phyloP scores from a whole-genome alignment of 768 basidiomycete species.

The Leccinum broughii region DNA sequence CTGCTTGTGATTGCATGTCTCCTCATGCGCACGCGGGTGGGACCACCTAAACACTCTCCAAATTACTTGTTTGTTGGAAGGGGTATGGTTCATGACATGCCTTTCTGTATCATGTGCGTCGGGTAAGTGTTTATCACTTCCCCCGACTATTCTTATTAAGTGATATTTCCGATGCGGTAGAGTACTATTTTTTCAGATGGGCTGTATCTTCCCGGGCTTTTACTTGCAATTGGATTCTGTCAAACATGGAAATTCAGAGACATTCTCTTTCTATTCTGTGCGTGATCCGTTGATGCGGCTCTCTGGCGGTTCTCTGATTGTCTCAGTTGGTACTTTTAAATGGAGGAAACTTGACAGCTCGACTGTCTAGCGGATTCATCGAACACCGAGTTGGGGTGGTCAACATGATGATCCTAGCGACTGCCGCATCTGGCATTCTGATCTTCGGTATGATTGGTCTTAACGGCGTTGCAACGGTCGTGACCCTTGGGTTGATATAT shows the following conservation, averaged over 20 bases:
- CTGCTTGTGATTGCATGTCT: neutral
- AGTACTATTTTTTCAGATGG: neutral
- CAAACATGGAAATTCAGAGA: neutral
- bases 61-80: neutral
- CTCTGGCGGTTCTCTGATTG: neutral
- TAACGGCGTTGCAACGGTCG: neutral
- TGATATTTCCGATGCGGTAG: neutral
- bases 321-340: neutral
- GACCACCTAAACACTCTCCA: neutral
- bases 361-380: neutral
- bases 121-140: neutral
- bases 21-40: neutral
- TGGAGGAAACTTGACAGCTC: neutral
- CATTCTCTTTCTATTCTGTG: neutral
- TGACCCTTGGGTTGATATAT: neutral
- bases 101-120: neutral
- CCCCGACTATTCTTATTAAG: neutral
- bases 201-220: neutral
- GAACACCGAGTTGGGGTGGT: neutral
- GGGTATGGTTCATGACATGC: neutral
- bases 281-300: neutral
- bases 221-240: neutral
- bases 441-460: neutral
- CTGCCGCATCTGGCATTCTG: neutral
- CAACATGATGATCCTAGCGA: neutral